phyloP scores from a whole-genome alignment of 2,329 filamentous ascomycete species.

The Trichoderma citrinoviride region DNA sequence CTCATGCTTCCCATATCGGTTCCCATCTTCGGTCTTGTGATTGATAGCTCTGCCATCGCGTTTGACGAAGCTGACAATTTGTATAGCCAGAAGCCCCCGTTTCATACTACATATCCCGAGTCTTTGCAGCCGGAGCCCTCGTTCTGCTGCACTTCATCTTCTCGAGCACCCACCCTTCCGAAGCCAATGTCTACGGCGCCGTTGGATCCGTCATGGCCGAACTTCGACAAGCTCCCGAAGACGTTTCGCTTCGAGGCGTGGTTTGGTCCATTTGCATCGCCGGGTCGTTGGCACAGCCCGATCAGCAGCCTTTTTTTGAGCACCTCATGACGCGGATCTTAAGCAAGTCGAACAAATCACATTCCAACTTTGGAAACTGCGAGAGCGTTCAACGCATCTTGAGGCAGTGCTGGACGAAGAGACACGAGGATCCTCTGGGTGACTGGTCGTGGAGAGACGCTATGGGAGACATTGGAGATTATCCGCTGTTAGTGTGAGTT shows the following conservation, averaged over 20 bases:
- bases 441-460: constrained; percentile 7
- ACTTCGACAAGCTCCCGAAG: neutral
- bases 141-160: constrained; percentile 4
- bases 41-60: too few relatives aligned
- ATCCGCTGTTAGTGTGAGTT: constrained; percentile 5
- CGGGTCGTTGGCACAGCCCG: constrained; percentile 9
- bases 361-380: constrained; percentile 6
- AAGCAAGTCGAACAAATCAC: neutral
- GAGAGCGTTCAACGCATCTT: constrained; percentile 14
- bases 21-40: neutral
- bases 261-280: constrained; percentile 16
- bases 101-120: constrained; percentile 11
- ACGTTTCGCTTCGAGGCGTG: neutral
- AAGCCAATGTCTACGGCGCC: neutral
- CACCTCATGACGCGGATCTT: constrained; percentile 9
- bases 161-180: neutral
- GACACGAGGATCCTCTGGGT: neutral
- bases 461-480: constrained; percentile 4
- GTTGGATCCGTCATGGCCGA: constrained; percentile 5
- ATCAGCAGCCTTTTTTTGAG: constrained; percentile 12
- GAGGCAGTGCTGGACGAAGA: constrained; percentile 12
- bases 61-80: neutral
- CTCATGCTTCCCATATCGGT: neutral
- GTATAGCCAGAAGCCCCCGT: neutral
- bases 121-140: constrained; percentile 1